Evolutionary conservation across 2,329 filamentous ascomycete species (phyloP), one percentile per base, ranked within the genome.

Genomic region (Fusarium lyarnte): DNA sequence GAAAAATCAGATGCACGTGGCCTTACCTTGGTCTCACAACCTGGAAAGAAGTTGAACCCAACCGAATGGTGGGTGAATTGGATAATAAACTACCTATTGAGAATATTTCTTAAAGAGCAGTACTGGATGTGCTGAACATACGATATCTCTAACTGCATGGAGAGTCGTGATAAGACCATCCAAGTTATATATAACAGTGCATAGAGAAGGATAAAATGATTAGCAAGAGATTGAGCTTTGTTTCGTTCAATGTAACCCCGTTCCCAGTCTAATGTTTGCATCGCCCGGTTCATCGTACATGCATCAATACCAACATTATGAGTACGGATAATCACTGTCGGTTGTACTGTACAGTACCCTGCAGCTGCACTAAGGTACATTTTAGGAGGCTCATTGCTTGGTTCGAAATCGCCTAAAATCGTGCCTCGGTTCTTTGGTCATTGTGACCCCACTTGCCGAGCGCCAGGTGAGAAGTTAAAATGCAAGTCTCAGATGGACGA

Each of bases 371-470:
- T 21, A 27, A 25, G n/a, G 17, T 11, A 25, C 8, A 27, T 27
- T 38, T 27, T 33, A 7, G 33, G 17, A 51, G 21, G 31, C 23
- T 49, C 16, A 11, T 49, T 49, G 29, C 46, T 49, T n/a, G 9
- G 27, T 29, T 12, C 33, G 8, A 33, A 19, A 51, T 51, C 25
- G 31, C 27, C 41, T 25, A 62, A 49, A 62, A 58, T 67, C 58
- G 55, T 74, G 69, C 72, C 72, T 74, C 72, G 72, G 72, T 60
- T 70, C 41, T 23, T 70, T 49, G 21, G 36, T n/a, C 19, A 58
- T n/a, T 39, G 9, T 23, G 42, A 55, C 65, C 68, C 72, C 69
- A 74, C 68, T 63, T 62, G 33, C 51, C 54, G 53, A 62, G 39
- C 39, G 52, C 54, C 54, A 58, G 43, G 58, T 38, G 36, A 55